Evolutionary conservation across 2,329 filamentous ascomycete genomes (phyloP), one percentile per base, ranked within the genome.

Genomic region (Colletotrichum graminicola): DNA sequence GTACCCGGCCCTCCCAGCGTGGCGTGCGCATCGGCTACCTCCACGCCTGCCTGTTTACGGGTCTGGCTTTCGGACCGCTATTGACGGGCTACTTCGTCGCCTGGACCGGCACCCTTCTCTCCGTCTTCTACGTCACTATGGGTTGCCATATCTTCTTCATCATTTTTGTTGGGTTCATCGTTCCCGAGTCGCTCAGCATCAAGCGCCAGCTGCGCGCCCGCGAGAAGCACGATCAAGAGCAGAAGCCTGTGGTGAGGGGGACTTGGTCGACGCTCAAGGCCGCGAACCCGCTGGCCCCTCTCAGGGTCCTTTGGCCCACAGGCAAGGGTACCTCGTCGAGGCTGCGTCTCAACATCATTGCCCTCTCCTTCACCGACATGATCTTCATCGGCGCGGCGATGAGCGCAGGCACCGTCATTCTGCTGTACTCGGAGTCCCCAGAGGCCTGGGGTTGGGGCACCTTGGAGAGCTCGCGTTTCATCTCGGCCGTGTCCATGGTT

Each of bases 11-110:
- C 0, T 92, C 93, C 39, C 90, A 89, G 77, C 90, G 96, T 26
- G 93, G 92, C 71, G 92, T 97, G 10, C 90, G 91, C 5, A 96
- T 98, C 79, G 95, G 94, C 8, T 95, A 95, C 78, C 92, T 98
- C 76, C 94, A 98, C 76, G 94, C 94, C 14, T 94, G 92, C 75
- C 85, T 99, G 11, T 98, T 97, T 80, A 87, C 89, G 1, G 96
- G 96, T n/a, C 89, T 98, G 56, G 95, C 96, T 0, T 82, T 95
- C 41, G 96, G 96, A 0, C 96, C 96, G 10, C 86, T 97, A 3
- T 78, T 97, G 29, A 92, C 94, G 0, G 95, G 93, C 2, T 92
- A 93, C 75, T 85, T 98, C 54, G 92, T 97, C 76, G 89, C 93
- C 76, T 88, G 86, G 79, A 95, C 93, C 0, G 93, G 93, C 10